These are phyloP conservation scores for Persicaria tinctoria DNA, from an alignment of 148 eudicot species.

Conservation along the genomic window DNA sequence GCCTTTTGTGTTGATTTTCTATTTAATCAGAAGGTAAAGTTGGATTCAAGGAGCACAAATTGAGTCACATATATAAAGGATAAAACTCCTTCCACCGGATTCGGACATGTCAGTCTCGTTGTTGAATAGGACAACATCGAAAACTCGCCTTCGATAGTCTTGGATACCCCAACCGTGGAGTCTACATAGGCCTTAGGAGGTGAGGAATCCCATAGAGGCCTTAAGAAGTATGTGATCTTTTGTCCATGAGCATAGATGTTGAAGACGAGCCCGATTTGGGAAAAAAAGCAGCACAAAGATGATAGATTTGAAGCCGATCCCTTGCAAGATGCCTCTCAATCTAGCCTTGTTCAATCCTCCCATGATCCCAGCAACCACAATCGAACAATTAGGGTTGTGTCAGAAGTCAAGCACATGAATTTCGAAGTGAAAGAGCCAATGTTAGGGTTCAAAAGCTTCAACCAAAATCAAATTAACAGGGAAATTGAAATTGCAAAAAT, in stretches of 20 bases:
- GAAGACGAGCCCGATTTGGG: constrained; percentile 10
- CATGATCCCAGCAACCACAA: not conserved
- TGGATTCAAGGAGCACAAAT: constrained; percentile 32
- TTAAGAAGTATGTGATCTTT: constrained; percentile 27
- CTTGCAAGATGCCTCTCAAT: constrained; percentile 19
- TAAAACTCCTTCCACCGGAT: constrained; percentile 33
- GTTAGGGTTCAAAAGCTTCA: not conserved
- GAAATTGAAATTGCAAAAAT: not conserved
- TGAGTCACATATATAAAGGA: constrained; percentile 21
- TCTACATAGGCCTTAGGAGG: constrained; percentile 33
- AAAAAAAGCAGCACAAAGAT: constrained; percentile 14
- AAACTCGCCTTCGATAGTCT: constrained; percentile 28
- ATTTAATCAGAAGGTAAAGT: constrained; percentile 19
- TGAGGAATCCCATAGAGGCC: constrained; percentile 32
- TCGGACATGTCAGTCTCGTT: constrained; percentile 28
- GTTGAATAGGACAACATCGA: constrained; percentile 31
- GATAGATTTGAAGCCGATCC: constrained; percentile 18
- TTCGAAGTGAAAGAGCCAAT: not conserved
- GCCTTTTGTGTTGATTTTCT: too few relatives aligned
- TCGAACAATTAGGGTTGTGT: not conserved
- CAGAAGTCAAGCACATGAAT: not conserved
- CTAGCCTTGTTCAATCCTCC: constrained; percentile 15
- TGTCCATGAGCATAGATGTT: constrained; percentile 23
- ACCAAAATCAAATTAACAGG: not conserved
- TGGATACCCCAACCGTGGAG: constrained; percentile 34